A percentile compares a stretch with the other conserved stretches of the same genome.
Conservation (phyloP, 2,329 filamentous ascomycete species). For the Colletotrichum scovillei region DNA sequence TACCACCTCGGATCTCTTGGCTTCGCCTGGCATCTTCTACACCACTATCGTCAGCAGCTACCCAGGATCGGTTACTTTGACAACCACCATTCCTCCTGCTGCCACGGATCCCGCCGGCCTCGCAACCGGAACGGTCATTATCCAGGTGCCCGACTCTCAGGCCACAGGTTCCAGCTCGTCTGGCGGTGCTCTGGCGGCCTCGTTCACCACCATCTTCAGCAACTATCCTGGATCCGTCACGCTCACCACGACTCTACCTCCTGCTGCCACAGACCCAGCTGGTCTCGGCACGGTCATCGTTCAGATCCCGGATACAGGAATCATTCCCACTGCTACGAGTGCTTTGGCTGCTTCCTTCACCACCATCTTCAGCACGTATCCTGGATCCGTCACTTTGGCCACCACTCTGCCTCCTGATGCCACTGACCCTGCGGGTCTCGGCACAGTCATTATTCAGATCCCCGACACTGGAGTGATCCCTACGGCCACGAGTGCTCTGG, state of each 20-base stretch:
- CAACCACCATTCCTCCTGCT: not conserved
- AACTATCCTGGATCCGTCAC: not conserved
- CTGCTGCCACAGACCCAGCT: not conserved
- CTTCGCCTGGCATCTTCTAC: not conserved
- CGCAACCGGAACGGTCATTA: constrained; percentile 7
- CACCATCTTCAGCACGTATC: constrained; percentile 1
- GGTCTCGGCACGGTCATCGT: not conserved
- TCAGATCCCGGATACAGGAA: not conserved
- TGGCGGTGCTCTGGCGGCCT: not conserved
- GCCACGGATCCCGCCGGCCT: not conserved
- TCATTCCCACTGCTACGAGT: not conserved
- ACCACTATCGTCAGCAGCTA: constrained; percentile 12
- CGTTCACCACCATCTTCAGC: not conserved
- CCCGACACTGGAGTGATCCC: not conserved
- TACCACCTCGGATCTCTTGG: not conserved
- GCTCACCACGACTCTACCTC: not conserved
- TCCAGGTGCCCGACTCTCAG: constrained; percentile 3
- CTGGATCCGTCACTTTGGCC: constrained; percentile 6
- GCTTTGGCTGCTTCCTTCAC: not conserved
- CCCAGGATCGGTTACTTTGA: constrained; percentile 12
- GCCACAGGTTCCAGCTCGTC: not conserved
- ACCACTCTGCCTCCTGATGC: constrained; percentile 6
- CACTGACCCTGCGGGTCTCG: not conserved
- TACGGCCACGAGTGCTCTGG: not conserved
- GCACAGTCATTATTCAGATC: constrained; percentile 15